Evolutionary conservation across 169 alveolate species (phyloP).

Genomic region (Plasmodium adleri): DNA sequence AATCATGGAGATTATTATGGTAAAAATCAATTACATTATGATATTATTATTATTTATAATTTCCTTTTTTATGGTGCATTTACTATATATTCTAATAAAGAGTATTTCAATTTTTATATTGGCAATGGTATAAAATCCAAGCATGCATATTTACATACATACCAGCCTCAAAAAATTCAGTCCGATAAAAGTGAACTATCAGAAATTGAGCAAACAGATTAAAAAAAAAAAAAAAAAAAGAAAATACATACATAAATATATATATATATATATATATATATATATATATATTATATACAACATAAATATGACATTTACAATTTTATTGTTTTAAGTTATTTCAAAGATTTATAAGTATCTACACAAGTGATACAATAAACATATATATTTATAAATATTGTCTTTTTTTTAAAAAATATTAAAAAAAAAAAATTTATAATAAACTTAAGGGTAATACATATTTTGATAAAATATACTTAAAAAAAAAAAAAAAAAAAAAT

Average conservation of each 20-base stretch:
- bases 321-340: too few species aligned
- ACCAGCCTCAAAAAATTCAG: conserved; percentile 38
- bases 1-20: conserved; percentile 56
- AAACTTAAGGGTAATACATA: neutral
- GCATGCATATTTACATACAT: conserved; percentile 45
- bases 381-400: neutral
- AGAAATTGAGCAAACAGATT: conserved; percentile 37
- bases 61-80: conserved; percentile 52
- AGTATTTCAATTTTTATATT: conserved; percentile 47
- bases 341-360: neutral
- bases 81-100: conserved; percentile 43
- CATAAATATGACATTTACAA: too few species aligned
- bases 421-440: neutral
- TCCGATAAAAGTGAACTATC: conserved; percentile 71
- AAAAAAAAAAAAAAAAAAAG: conserved; percentile 25
- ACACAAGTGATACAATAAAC: neutral
- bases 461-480: neutral
- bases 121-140: conserved; percentile 63
- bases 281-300: too few species aligned
- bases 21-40: conserved; percentile 26
- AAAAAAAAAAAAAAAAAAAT: conserved; percentile 2
- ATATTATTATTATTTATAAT: conserved; percentile 40
- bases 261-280: too few species aligned
- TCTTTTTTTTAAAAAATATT: neutral
- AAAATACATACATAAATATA: neutral